Base-by-base conservation (phyloP, 169 alveolate genomes). In the Miamiensis avidus region DNA sequence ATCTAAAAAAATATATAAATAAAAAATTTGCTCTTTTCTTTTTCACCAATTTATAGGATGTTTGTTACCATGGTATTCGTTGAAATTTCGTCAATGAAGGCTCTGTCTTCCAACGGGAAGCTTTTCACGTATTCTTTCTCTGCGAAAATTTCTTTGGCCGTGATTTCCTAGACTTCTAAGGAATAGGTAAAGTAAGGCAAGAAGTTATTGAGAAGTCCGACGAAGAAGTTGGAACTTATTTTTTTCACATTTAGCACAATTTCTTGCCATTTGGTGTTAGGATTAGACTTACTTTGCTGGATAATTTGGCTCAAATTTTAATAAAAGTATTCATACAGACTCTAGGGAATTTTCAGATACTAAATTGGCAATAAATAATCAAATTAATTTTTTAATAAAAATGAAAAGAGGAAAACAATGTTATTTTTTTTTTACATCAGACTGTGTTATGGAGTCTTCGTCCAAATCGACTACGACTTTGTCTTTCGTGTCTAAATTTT, bases 71-170 rank as follows among this genome's bases (percentile, higher is more conserved):
- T 73, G 1, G 76, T 73, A 73, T 73, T 73, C 11, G 6, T 26
- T 26, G 76, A 6, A 15, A 73, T n/a, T 29, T 73, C 76, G 20
- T n/a, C 6, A 11, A 73, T 73, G 31, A 73, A 73, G 28, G 6
- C 15, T 29, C 31, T 73, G 28, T 73, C 76, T 73, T 73, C 76
- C 76, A n/a, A n/a, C 1, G 28, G 31, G 26, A 73, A 73, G 20
- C 6, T 73, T 73, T 73, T 73, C 11, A 15, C 26, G 26, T 73
- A 73, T n/a, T 73, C 76, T 4, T 73, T 28, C 6, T 15, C 6
- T 73, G 76, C 76, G 26, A 73, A 73, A 73, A 73, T 73, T n/a
- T 73, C 76, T 73, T 73, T 73, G 26, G 76, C 76, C 6, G 28
- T 28, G 20, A 73, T n/a, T 15, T 26, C 6, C 6, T 26, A 15